These are phyloP conservation scores for Cnidoscolus chayamansa DNA, from an alignment of 441 rosid genomes.

Conservation along the genomic window DNA sequence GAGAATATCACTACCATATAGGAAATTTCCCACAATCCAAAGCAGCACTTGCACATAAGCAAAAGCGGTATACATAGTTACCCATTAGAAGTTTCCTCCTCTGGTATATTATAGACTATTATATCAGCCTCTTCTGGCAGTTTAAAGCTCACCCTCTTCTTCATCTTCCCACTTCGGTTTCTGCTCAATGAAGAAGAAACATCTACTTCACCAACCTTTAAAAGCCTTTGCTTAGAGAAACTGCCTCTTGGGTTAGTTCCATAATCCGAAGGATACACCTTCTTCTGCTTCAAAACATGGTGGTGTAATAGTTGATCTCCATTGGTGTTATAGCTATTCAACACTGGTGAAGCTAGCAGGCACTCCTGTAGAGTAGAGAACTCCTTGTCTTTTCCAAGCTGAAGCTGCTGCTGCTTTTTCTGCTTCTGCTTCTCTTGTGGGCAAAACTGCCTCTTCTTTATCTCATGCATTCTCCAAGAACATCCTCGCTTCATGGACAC, in stretches of 20 bases:
- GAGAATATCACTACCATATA: neutral
- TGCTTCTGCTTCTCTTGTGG: constrained; percentile 13
- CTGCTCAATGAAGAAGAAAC: neutral
- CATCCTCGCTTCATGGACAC: constrained; percentile 16
- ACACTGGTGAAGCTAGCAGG: constrained; percentile 31
- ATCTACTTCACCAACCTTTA: constrained; percentile 16
- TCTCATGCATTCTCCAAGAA: constrained; percentile 5
- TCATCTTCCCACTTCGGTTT: constrained; percentile 25
- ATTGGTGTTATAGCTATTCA: constrained; percentile 6
- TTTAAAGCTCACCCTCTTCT: constrained; percentile 46
- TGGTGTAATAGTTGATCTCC: constrained; percentile 20
- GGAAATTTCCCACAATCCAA: neutral
- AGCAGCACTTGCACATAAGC: neutral
- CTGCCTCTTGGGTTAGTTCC: constrained; percentile 12
- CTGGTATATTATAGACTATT: constrained; percentile 27
- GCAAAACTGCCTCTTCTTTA: constrained; percentile 2
- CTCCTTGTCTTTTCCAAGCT: neutral
- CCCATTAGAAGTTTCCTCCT: neutral
- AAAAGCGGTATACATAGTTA: neutral
- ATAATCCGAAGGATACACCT: constrained; percentile 25
- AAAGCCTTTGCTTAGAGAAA: constrained; percentile 19
- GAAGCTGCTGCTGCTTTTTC: too few species aligned
- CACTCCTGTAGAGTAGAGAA: constrained; percentile 32
- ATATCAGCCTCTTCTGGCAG: constrained; percentile 42
- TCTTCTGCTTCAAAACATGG: constrained; percentile 23